Conservation (phyloP, 2,329 filamentous ascomycete genomes). For the Cladophialophora psammophila region DNA sequence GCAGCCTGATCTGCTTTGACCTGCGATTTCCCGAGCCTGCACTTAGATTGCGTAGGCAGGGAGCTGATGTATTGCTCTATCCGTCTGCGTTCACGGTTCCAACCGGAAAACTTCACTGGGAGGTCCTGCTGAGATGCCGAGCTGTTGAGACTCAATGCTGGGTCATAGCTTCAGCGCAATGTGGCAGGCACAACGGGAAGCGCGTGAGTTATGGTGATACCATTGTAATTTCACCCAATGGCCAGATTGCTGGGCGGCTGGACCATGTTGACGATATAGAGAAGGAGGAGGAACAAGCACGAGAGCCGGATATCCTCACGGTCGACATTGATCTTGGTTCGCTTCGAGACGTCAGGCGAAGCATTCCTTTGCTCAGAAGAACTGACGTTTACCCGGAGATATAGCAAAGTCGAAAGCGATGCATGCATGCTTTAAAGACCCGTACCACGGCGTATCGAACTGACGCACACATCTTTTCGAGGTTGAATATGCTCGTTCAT, state of each 20-base stretch:
- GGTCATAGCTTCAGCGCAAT: slow-evolving; percentile 85
- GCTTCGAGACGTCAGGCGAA: slow-evolving; percentile 60
- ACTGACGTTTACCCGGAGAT: slow-evolving; percentile 59
- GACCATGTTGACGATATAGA: slow-evolving; percentile 53
- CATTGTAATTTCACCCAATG: slow-evolving; percentile 88
- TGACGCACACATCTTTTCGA: neutral
- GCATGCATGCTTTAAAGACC: neutral
- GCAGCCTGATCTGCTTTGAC: slow-evolving; percentile 89
- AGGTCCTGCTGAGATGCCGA: slow-evolving; percentile 75
- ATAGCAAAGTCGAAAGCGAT: slow-evolving; percentile 36
- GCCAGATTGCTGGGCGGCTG: slow-evolving; percentile 72
- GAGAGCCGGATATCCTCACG: slow-evolving; percentile 56
- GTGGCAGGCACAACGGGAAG: slow-evolving; percentile 76
- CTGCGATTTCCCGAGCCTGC: slow-evolving; percentile 81
- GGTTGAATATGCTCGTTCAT: neutral
- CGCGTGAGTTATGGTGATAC: slow-evolving; percentile 84
- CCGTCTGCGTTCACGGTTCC: slow-evolving; percentile 90
- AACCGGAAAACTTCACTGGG: slow-evolving; percentile 88
- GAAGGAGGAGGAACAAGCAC: slow-evolving; percentile 38
- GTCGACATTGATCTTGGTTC: slow-evolving; percentile 63
- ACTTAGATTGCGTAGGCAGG: slow-evolving; percentile 68
- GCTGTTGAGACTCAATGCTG: slow-evolving; percentile 91
- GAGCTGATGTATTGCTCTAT: slow-evolving; percentile 81
- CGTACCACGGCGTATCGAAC: neutral
- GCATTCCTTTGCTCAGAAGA: slow-evolving; percentile 65